Conservation (phyloP, 2,329 filamentous ascomycete species). For the Domatiomyces catenatus region DNA sequence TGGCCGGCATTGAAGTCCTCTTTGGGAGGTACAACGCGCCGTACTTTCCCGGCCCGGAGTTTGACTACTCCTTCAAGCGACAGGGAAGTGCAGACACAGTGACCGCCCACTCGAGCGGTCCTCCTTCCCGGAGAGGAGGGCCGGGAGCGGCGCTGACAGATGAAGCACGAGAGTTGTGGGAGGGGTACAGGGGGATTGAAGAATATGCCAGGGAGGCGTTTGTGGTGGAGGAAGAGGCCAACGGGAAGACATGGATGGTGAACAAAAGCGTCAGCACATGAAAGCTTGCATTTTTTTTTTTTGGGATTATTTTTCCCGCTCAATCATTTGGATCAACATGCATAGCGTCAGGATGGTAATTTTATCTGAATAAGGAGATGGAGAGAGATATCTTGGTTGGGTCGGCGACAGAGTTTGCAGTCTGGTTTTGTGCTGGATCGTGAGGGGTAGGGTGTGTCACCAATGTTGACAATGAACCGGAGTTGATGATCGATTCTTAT, state of each 20-base stretch:
- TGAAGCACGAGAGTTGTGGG: constrained; percentile 72
- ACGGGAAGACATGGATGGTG: constrained; percentile 85
- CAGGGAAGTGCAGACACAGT: constrained; percentile 15
- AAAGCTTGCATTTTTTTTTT: neutral
- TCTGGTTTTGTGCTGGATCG: neutral
- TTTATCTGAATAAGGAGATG: neutral
- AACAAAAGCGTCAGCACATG: constrained; percentile 24
- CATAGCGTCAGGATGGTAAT: neutral
- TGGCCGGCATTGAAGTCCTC: constrained; percentile 49
- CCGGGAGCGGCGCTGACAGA: constrained; percentile 43
- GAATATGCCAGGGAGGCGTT: constrained; percentile 94
- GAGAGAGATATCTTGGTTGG: neutral
- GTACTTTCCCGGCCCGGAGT: constrained; percentile 48
- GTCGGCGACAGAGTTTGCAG: neutral
- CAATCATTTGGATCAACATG: neutral
- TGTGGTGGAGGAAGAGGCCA: constrained; percentile 83
- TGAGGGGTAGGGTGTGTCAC: too few species aligned
- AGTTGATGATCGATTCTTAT: too few species aligned
- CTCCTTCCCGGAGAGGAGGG: constrained; percentile 3
- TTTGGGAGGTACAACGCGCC: constrained; percentile 45
- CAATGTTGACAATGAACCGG: too few species aligned
- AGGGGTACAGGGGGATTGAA: constrained; percentile 75
- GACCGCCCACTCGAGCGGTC: constrained; percentile 2
- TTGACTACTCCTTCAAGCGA: constrained; percentile 23
- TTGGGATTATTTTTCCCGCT: too few species aligned